These are phyloP conservation scores for Tritrichomonas foetus DNA, from an alignment of 208 protist genomes.

Conservation along the genomic window DNA sequence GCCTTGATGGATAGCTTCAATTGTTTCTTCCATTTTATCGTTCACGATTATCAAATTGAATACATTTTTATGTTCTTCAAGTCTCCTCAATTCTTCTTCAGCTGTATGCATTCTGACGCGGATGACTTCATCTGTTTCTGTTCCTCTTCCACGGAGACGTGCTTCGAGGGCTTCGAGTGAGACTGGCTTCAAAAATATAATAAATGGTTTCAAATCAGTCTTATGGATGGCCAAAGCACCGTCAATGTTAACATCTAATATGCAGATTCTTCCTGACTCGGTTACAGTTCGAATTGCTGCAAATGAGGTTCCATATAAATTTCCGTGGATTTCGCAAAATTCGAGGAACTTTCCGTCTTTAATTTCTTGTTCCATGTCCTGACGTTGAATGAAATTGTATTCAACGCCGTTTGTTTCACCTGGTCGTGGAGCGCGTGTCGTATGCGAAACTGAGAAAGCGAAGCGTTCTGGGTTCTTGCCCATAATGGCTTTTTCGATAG, in stretches of 20 bases:
- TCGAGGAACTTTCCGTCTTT: slow-evolving; percentile 61
- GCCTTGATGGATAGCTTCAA: not conserved
- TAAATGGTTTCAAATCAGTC: not conserved
- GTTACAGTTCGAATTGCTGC: slow-evolving; percentile 46
- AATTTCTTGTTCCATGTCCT: slow-evolving; percentile 59
- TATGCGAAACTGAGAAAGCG: slow-evolving; percentile 66
- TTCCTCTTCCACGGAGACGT: slow-evolving; percentile 58
- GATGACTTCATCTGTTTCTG: slow-evolving; percentile 62
- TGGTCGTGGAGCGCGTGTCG: slow-evolving; percentile 60
- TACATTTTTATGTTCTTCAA: not conserved
- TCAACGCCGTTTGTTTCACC: slow-evolving; percentile 57
- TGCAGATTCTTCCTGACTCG: slow-evolving; percentile 53
- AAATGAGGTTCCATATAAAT: slow-evolving; percentile 65
- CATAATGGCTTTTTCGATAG: slow-evolving; percentile 58
- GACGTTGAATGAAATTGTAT: slow-evolving; percentile 58
- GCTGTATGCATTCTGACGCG: slow-evolving; percentile 58
- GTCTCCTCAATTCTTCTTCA: slow-evolving; percentile 53
- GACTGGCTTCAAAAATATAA: not conserved
- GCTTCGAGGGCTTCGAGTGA: slow-evolving; percentile 50
- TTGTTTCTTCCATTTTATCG: not conserved
- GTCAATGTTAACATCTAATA: slow-evolving; percentile 67
- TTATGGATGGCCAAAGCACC: slow-evolving; percentile 53
- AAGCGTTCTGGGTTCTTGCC: slow-evolving; percentile 59
- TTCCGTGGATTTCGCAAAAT: slow-evolving; percentile 61
- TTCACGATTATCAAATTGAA: not conserved